Base-by-base conservation (phyloP, 1,284 basidiomycete species). In the Mycena citricolor region DNA sequence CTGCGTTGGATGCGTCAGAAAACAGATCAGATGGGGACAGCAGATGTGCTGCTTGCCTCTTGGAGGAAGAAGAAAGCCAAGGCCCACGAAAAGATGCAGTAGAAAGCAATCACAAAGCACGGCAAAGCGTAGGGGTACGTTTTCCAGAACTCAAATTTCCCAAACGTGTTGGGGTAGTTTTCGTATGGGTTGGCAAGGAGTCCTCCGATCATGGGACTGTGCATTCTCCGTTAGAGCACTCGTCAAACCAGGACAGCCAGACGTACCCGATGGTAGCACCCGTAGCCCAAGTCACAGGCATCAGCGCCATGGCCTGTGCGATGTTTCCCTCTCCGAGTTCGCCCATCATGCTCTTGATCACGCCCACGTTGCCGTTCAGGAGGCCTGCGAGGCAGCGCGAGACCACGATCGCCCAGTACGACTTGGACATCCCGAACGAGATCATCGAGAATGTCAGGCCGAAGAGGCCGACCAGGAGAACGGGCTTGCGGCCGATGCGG, bases 91-190 rank as follows among this genome's bases (percentile, higher is more conserved):
- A 79, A 23, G 8, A 69, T 57, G 4, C 80, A 72, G 57, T 79
- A 76, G 3, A 72, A 71, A 1, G 81, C 81, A 1, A 81, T 71
- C 16, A 84, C 69, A 30, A 81, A 70, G 53, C 84, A 89, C 12
- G 85, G 77, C 33, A 88, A 69, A 62, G 87, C 84, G 62, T 88
- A 88, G n/a, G 86, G 86, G 60, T 86, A 81, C 44, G 68, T 69
- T 51, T 75, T 79, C 55, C 83, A 64, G 58, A 88, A 85, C 19
- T 69, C 66, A 39, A 68, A 79, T 11, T 24, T 13, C 12, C 42
- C 42, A 24, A 44, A 44, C 12, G 65, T 17, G 2, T 52, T 25
- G 0, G 67, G 71, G 58, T 68, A 73, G 21, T 58, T 58, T 32
- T 71, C 67, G 26, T 67, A 63, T 5, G 73, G 73, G 14, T 17